phyloP scores from a whole-genome alignment of 1,139 yeast species.

The Pneumocystis canis region DNA sequence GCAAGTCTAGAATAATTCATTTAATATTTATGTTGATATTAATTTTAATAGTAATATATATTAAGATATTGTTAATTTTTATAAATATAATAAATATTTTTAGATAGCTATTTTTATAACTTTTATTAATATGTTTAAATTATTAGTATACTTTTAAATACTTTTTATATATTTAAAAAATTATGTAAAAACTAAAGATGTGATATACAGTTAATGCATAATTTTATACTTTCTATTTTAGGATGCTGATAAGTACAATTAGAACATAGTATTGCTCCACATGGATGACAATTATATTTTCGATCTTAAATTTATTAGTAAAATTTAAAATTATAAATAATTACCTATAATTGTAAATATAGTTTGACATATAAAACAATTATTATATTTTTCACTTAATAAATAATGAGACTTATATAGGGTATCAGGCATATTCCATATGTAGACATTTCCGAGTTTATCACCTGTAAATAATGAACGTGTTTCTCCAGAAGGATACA shows the following conservation, averaged over 20 bases:
- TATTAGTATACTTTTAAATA: not conserved
- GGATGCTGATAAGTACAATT: not conserved
- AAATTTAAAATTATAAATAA: not conserved
- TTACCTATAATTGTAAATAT: slow-evolving; percentile 5
- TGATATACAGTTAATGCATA: not conserved
- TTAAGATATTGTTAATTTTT: no score
- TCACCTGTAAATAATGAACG: slow-evolving; percentile 7
- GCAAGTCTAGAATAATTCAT: no score
- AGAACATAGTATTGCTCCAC: not conserved
- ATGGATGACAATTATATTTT: not conserved
- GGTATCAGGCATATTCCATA: slow-evolving; percentile 7
- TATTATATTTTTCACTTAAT: not conserved
- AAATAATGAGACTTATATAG: slow-evolving; percentile 1
- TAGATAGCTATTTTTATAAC: no score
- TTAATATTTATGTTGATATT: no score
- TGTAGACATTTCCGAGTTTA: slow-evolving; percentile 1
- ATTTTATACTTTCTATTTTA: not conserved
- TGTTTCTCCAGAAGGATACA: slow-evolving; percentile 1
- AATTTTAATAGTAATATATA: no score
- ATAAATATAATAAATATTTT: no score
- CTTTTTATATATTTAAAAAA: not conserved
- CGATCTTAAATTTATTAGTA: not conserved
- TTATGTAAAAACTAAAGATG: not conserved
- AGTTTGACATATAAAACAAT: slow-evolving; percentile 4
- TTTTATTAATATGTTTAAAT: not conserved